Conservation (phyloP, 441 rosid species). For the Daphne laureola region DNA sequence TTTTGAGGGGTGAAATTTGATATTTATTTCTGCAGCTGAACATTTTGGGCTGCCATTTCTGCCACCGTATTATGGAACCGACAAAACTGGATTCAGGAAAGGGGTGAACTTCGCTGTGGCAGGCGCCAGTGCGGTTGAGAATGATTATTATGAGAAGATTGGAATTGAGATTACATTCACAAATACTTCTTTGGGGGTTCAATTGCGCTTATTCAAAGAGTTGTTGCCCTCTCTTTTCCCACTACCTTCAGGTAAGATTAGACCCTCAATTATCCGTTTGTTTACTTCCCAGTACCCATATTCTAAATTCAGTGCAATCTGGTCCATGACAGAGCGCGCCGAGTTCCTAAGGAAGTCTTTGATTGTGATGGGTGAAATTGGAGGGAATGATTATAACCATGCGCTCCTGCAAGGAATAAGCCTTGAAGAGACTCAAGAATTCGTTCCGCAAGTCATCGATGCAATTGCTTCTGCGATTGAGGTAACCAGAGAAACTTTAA, state of each 20-base stretch:
- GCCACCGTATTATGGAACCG: conserved; percentile 26
- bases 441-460: conserved; percentile 29
- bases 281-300: neutral
- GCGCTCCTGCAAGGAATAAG: conserved; percentile 17
- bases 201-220: conserved; percentile 28
- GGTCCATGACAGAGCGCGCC: conserved; percentile 21
- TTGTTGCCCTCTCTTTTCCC: conserved; percentile 24
- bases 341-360: conserved; percentile 25
- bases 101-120: conserved; percentile 52
- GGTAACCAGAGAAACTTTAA: conserved; percentile 13
- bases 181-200: conserved; percentile 26
- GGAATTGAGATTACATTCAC: conserved; percentile 19
- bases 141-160: conserved; percentile 19
- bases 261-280: neutral
- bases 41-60: conserved; percentile 32
- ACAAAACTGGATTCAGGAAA: conserved; percentile 6
- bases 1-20: too few relatives aligned
- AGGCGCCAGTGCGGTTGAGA: conserved; percentile 42
- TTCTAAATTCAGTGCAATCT: neutral
- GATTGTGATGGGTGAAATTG: conserved; percentile 49
- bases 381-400: conserved; percentile 46
- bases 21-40: conserved; percentile 24
- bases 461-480: conserved; percentile 24
- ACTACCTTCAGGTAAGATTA: conserved; percentile 18
- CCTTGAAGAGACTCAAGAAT: conserved; percentile 16